These are phyloP conservation scores for Epichloe sp. DNA, from an alignment of 2,329 filamentous ascomycete genomes.

Conservation along the genomic window DNA sequence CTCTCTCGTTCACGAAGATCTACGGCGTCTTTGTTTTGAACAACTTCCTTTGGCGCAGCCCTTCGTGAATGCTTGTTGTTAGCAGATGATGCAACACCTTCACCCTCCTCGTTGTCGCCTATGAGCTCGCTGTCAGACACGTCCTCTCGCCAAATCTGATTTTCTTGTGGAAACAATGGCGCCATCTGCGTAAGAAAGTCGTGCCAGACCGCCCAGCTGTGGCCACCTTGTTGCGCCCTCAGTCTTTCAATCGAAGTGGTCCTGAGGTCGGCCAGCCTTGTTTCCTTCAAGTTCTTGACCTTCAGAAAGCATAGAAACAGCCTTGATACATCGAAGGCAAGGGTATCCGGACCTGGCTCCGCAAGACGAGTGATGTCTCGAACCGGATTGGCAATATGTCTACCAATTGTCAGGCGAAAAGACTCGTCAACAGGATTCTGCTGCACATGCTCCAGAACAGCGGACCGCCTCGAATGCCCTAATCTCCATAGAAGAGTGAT, in stretches of 20 bases:
- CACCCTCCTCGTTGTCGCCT: slow-evolving; percentile 8
- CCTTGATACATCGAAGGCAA: slow-evolving; percentile 18
- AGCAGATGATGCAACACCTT: slow-evolving; percentile 7
- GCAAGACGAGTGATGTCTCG: slow-evolving; percentile 6
- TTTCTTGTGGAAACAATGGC: slow-evolving; percentile 18
- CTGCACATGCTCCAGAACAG: slow-evolving; percentile 15
- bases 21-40: slow-evolving; percentile 27
- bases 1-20: slow-evolving; percentile 42
- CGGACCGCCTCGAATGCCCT: slow-evolving; percentile 15
- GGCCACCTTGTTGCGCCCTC: slow-evolving; percentile 9
- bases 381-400: slow-evolving; percentile 8
- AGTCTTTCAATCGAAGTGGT: slow-evolving; percentile 8
- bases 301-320: slow-evolving; percentile 19
- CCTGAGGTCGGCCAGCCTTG: slow-evolving; percentile 2
- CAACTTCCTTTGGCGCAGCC: slow-evolving; percentile 16
- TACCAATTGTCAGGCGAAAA: slow-evolving; percentile 3
- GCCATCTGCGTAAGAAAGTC: slow-evolving; percentile 15
- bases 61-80: slow-evolving; percentile 11
- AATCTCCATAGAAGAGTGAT: slow-evolving; percentile 19
- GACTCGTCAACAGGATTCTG: slow-evolving; percentile 6
- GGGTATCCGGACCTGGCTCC: slow-evolving; percentile 5
- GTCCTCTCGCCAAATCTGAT: slow-evolving; percentile 19
- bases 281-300: slow-evolving; percentile 12
- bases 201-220: slow-evolving; percentile 13
- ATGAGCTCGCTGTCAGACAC: slow-evolving; percentile 10